Conservation (phyloP, 768 basidiomycete genomes). For the Glaciozyma martinii region DNA sequence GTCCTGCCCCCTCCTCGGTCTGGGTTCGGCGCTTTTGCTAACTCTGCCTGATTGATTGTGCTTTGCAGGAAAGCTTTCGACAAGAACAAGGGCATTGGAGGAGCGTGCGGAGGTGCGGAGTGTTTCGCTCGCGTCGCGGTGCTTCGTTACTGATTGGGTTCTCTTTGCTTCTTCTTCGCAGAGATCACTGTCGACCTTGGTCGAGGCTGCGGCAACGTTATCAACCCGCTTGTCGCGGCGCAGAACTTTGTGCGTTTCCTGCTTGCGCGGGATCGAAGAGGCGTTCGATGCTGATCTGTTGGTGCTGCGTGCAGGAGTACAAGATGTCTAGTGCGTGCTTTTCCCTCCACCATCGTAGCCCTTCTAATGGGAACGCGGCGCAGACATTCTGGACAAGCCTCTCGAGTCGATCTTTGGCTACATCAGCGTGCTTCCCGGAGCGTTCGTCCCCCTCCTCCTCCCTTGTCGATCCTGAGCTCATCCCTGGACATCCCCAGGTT, state of each 20-base stretch:
- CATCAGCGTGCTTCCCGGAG: constrained; percentile 72
- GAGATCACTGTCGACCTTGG: constrained; percentile 59
- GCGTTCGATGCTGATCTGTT: not conserved
- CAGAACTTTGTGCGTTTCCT: constrained; percentile 60
- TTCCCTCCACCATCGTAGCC: not conserved
- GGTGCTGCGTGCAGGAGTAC: not conserved
- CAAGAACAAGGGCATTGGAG: constrained; percentile 21
- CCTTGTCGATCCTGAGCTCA: constrained; percentile 51
- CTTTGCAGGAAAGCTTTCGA: constrained; percentile 57
- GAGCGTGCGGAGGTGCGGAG: constrained; percentile 47
- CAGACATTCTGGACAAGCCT: constrained; percentile 90
- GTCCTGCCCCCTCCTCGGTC: no score
- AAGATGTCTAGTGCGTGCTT: constrained; percentile 48
- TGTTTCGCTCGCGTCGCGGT: not conserved
- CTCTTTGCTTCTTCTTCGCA: constrained; percentile 52
- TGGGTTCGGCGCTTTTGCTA: no score
- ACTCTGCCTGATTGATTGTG: no score
- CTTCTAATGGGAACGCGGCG: constrained; percentile 46
- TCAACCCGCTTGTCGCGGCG: constrained; percentile 77
- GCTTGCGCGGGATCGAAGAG: not conserved
- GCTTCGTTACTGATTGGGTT: not conserved
- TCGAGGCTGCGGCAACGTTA: constrained; percentile 45
- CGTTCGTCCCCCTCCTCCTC: constrained; percentile 46
- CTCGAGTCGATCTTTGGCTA: constrained; percentile 93
- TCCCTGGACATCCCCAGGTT: constrained; percentile 56